phyloP scores from a whole-genome alignment of 371 early-diverging fungal species.

The Batrachochytrium dendrobatidis region DNA sequence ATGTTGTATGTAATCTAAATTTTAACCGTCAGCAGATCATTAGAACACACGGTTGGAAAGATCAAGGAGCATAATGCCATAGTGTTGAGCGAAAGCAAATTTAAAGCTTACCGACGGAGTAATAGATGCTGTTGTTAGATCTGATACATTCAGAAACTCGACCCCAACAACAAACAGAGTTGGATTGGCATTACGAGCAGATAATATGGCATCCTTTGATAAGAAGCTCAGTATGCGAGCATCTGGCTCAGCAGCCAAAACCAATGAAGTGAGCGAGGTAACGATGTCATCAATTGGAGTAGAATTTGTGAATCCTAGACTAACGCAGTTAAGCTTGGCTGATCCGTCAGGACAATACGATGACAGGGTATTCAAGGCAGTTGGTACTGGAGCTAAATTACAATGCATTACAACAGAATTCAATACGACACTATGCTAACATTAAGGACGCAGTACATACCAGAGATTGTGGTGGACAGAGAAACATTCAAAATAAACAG shows the following conservation, averaged over 20 bases:
- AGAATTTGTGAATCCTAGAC: constrained; percentile 33
- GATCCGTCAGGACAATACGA: neutral
- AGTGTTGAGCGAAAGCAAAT: too few relatives aligned
- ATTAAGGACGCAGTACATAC: too few relatives aligned
- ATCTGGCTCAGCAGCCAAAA: constrained; percentile 29
- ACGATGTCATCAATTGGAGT: constrained; percentile 23
- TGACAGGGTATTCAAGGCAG: neutral
- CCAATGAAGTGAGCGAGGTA: constrained; percentile 26
- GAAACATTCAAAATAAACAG: constrained; percentile 8
- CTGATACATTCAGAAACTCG: constrained; percentile 28
- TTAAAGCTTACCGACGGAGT: too few relatives aligned
- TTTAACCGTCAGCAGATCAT: too few relatives aligned
- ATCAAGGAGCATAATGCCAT: too few relatives aligned
- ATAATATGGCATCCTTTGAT: neutral
- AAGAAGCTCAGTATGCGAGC: constrained; percentile 14
- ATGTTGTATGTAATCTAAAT: constrained; percentile 21
- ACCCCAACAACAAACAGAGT: constrained; percentile 31
- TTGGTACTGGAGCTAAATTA: too few relatives aligned
- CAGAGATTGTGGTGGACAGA: constrained; percentile 7
- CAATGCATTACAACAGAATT: too few relatives aligned
- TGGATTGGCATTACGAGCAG: constrained; percentile 21
- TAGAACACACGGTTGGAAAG: too few relatives aligned
- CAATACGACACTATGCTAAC: too few relatives aligned
- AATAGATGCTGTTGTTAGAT: constrained; percentile 5
- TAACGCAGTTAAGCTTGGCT: constrained; percentile 20